Conservation (phyloP, 257 asterid genomes). For the Rauvolfia tetraphylla region DNA sequence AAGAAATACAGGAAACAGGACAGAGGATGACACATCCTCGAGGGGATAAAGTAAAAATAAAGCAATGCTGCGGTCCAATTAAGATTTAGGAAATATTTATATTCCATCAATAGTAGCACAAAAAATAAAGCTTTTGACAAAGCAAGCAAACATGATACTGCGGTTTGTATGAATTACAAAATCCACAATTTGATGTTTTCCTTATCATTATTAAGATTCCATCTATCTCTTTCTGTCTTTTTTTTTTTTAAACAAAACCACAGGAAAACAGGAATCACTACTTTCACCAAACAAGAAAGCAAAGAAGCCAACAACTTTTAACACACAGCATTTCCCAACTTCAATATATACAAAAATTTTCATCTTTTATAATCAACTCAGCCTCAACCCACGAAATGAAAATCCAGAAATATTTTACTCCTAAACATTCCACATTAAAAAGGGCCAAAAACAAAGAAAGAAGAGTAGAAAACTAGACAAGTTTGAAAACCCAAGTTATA, state of each 20-base stretch:
- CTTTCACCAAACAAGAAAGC: too few species aligned
- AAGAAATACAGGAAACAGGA: not conserved
- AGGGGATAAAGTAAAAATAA: too few species aligned
- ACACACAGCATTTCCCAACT: not conserved
- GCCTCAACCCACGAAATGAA: not conserved
- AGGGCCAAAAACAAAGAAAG: not conserved
- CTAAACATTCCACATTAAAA: not conserved
- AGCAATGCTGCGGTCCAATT: not conserved
- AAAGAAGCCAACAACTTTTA: not conserved
- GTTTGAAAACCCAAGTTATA: conserved; percentile 6
- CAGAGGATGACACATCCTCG: not conserved
- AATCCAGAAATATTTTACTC: not conserved
- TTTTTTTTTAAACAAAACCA: too few species aligned
- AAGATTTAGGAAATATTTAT: not conserved
- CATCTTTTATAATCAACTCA: not conserved
- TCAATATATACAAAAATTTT: not conserved
- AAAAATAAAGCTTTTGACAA: not conserved
- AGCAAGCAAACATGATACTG: not conserved
- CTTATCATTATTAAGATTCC: too few species aligned
- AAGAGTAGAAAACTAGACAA: not conserved
- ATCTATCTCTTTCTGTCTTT: too few species aligned
- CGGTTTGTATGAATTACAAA: not conserved
- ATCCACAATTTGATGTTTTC: not conserved
- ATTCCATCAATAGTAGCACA: not conserved
- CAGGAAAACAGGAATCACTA: too few species aligned